Conservation (phyloP, 352 stramenopile species). For the Phytophthora foliorum region DNA sequence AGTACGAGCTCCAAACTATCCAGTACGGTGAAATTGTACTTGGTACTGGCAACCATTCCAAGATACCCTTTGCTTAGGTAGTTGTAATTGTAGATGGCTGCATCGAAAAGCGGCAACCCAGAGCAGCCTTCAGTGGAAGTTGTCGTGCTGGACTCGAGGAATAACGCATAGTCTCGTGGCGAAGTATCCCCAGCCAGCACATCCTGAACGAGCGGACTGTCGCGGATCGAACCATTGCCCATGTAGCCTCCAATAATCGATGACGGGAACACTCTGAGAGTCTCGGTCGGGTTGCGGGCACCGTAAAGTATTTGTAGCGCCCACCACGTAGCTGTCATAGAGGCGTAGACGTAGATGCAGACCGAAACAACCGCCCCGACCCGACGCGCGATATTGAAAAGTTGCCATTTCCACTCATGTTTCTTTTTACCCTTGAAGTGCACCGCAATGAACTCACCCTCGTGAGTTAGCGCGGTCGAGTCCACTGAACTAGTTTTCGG, state of each 20-base stretch:
- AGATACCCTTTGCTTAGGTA: conserved; percentile 42
- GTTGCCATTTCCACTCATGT: conserved; percentile 19
- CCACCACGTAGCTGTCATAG: conserved; percentile 31
- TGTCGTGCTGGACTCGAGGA: conserved; percentile 30
- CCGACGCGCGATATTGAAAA: conserved; percentile 36
- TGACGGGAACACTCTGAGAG: conserved; percentile 15
- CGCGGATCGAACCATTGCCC: conserved; percentile 30
- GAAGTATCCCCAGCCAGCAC: conserved; percentile 30
- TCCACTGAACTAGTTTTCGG: conserved; percentile 15
- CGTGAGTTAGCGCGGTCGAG: conserved; percentile 16
- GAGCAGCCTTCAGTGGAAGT: conserved; percentile 32
- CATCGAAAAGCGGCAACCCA: conserved; percentile 1
- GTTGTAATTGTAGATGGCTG: conserved; percentile 41
- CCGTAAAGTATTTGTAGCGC: conserved; percentile 33
- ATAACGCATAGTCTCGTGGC: conserved; percentile 40
- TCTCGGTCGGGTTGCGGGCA: conserved; percentile 19
- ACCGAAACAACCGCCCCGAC: conserved; percentile 24
- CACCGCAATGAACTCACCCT: conserved; percentile 17
- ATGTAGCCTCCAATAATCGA: conserved; percentile 39
- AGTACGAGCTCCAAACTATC: conserved; percentile 44
- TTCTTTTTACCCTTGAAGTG: conserved; percentile 24
- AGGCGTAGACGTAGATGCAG: conserved; percentile 41
- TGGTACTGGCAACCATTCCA: conserved; percentile 25
- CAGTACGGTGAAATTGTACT: conserved; percentile 50
- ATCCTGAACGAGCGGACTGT: conserved; percentile 39